Base-by-base conservation (phyloP, 1,284 basidiomycete species). In the Ganoderma meredithae region DNA sequence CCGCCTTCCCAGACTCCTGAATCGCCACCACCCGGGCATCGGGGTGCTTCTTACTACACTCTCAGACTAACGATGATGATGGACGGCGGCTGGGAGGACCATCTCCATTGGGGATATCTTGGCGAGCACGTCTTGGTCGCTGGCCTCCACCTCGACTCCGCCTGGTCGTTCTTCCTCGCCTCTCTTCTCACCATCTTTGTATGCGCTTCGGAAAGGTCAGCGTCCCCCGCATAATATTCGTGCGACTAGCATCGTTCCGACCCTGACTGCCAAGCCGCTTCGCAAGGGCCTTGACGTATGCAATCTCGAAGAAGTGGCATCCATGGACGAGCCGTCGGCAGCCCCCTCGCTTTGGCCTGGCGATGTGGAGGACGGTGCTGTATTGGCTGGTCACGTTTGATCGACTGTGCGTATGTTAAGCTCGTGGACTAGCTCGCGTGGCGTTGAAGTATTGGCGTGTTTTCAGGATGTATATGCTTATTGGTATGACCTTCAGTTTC, bases 401-500 rank as follows among this genome's bases (percentile, higher is more conserved):
- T 27, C 82, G 90, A 81, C 76, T 93, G 90, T 92, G 76, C 76
- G 89, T 80, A 60, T 22, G 10, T 10, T 39, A 31, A 27, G 49
- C 19, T 55, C 39, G 27, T 15, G 3, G 17, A 12, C 5, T 43
- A 59, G 53, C 12, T 67, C 56, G 33, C 64, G 53, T 63, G 31
- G 39, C 19, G 59, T 60, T 72, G 58, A 69, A 44, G 65, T 56
- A 49, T 58, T 40, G 7, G 47, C 22, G 47, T 40, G 19, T 25
- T 60, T 52, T 15, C 66, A 91, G 90, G 69, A 78, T 85, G 67
- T 92, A 92, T 75, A 92, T 93, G 90, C 83, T 93, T 19, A 80
- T 89, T 67, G 84, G 87, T 17, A 92, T 92, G 90, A 86, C 88
- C 27, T 87, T 90, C 71, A 86, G 90, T 67, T 68, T 87, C 33